Base-by-base conservation (phyloP, 2,329 filamentous ascomycete species). In the Arthrobotrys entomopaga region DNA sequence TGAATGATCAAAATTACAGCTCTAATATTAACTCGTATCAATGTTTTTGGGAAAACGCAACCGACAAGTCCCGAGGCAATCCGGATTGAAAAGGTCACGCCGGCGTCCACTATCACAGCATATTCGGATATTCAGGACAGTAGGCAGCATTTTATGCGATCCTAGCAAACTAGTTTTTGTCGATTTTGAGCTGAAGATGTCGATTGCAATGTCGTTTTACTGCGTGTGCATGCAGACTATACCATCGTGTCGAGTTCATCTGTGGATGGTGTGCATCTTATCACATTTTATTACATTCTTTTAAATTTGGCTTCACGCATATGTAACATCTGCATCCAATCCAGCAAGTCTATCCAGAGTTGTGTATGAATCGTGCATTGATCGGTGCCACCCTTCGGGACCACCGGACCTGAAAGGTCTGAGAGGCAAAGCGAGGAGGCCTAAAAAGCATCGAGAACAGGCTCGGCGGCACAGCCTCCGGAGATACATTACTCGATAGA, bases 321-420 rank as follows among this genome's bases (percentile, higher is more conserved):
- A 43, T 43, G n/a, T 19, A 66, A 29, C 29, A 24, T 19, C 10
- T 19, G 29, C 3, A n/a, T 19, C 38, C 54, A 2, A 22, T 46
- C 15, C 1, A 48, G 64, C 43, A 67, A 48, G 46, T 67, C 64
- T 54, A 67, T 60, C 64, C 57, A 54, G 16, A n/a, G 22, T 43
- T 24, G 22, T 38, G 11, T 56, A 22, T 46, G 15, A 46, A 46
- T 22, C 11, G 22, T 20, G 7, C 29, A 57, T 57, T 22, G 19
- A 57, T 57, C 53, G 19, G 34, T 57, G 34, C 24, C 42, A 26
- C 53, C 53, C 40, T 42, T 13, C n/a, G 50, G 22, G 24, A 46
- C 29, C 6, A 34, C 29, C 29, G 29, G 29, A 34, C 29, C 29
- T 34, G 29, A 34, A 34, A 34, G 29, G 29, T 34, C 29, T 34